These are phyloP conservation scores for Cucumis sativus DNA, from an alignment of 306 rosid genomes.

Conservation along the genomic window DNA sequence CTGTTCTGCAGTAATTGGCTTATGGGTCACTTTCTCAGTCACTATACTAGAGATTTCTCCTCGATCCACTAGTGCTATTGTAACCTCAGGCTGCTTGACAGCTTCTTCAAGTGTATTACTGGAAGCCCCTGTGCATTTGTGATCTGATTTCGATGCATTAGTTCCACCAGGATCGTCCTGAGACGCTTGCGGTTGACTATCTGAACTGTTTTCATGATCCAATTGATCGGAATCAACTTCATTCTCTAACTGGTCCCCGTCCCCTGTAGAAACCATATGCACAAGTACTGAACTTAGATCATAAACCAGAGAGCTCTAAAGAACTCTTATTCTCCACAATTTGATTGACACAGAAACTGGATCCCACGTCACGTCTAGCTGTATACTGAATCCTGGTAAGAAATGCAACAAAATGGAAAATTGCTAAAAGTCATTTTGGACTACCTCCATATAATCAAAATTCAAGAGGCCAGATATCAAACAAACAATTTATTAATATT, in stretches of 20 bases:
- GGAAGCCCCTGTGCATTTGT: constrained; percentile 10
- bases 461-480: not conserved
- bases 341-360: constrained; percentile 10
- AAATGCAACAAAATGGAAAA: not conserved
- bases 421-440: not conserved
- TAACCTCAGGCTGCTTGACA: constrained; percentile 22
- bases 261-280: constrained; percentile 61
- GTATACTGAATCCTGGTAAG: constrained; percentile 21
- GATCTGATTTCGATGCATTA: constrained; percentile 20
- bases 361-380: constrained; percentile 5
- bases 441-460: not conserved
- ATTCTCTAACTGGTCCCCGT: constrained; percentile 34
- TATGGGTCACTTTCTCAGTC: constrained; percentile 26
- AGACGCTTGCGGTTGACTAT: constrained; percentile 20
- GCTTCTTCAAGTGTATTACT: constrained; percentile 13
- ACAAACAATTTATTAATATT: not conserved
- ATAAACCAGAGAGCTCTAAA: constrained; percentile 10
- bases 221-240: constrained; percentile 34
- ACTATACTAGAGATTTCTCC: constrained; percentile 23
- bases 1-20: constrained; percentile 15
- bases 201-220: constrained; percentile 28
- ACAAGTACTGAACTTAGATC: constrained; percentile 18
- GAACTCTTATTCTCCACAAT: not conserved
- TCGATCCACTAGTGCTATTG: constrained; percentile 29
- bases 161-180: constrained; percentile 20